Percentiles rank a stretch among this genome's conserved stretches.
phyloP scores from a whole-genome alignment of 2,329 filamentous ascomycete genomes.

The Proliferodiscus dingleyae region DNA sequence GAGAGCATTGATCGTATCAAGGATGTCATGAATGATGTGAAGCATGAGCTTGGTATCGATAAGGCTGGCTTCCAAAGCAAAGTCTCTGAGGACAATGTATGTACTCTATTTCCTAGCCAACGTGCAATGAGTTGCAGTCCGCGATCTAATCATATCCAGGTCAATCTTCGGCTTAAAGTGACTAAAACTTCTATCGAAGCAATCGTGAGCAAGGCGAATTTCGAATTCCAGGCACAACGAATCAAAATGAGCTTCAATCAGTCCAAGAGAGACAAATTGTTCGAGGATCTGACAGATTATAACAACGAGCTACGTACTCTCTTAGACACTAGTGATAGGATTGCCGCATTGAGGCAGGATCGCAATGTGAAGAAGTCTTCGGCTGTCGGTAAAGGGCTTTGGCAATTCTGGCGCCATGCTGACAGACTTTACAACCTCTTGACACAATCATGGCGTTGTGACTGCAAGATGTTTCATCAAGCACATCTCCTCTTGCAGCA shows the following conservation, averaged over 20 bases:
- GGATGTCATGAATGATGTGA: too few species aligned
- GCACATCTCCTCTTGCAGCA: slow-evolving; percentile 13
- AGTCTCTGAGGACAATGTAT: too few species aligned
- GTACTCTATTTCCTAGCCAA: too few species aligned
- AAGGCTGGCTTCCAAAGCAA: too few species aligned
- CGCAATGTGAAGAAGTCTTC: background rate
- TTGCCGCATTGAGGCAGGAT: slow-evolving; percentile 4
- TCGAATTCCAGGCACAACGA: too few species aligned
- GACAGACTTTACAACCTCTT: slow-evolving; percentile 9
- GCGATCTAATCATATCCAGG: too few species aligned
- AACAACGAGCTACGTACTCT: slow-evolving; percentile 11
- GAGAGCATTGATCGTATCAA: slow-evolving; percentile 18
- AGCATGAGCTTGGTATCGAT: too few species aligned
- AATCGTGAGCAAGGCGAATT: too few species aligned
- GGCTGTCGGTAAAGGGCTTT: slow-evolving; percentile 5
- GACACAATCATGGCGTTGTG: slow-evolving; percentile 12
- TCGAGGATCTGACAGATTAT: slow-evolving; percentile 11
- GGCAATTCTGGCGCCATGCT: slow-evolving; percentile 15
- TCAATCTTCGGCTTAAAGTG: too few species aligned
- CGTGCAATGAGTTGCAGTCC: too few species aligned
- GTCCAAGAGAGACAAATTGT: slow-evolving; percentile 8
- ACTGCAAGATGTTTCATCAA: slow-evolving; percentile 13
- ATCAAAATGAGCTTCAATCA: too few species aligned
- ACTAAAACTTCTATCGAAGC: too few species aligned
- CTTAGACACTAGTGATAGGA: slow-evolving; percentile 10